Evolutionary conservation across 2,329 filamentous ascomycete genomes (phyloP).

Genomic region (Phialophora expanda): DNA sequence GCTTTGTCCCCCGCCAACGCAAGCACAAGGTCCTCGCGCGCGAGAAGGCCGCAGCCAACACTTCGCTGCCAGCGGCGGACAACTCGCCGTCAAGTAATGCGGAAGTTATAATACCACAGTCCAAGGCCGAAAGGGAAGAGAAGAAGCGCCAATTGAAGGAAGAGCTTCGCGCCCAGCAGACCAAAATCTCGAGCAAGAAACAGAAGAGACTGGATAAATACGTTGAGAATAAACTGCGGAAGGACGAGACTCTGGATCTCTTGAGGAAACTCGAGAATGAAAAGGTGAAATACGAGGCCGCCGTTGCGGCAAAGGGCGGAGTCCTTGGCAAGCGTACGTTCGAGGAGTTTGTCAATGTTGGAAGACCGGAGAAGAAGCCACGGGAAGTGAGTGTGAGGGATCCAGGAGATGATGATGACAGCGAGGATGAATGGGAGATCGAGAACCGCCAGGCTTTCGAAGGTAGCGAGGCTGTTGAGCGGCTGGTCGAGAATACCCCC

Average conservation of each 20-base stretch:
- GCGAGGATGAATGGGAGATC: conserved; percentile 40
- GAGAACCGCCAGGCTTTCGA: conserved; percentile 42
- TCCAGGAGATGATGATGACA: conserved; percentile 32
- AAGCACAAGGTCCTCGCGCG: conserved; percentile 59
- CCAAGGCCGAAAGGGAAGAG: conserved; percentile 60
- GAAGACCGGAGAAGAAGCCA: conserved; percentile 2
- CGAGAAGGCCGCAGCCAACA: conserved; percentile 30
- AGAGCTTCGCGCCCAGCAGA: conserved; percentile 59
- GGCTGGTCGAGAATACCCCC: neutral
- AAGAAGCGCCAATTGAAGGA: conserved; percentile 59
- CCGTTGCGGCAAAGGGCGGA: conserved; percentile 69
- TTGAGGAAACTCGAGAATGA: conserved; percentile 84
- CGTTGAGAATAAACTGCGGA: conserved; percentile 87
- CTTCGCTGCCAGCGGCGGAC: conserved; percentile 3
- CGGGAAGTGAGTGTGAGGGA: neutral
- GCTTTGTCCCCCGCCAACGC: conserved; percentile 61
- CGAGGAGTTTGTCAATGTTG: conserved; percentile 59
- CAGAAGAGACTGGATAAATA: conserved; percentile 72
- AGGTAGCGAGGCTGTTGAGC: neutral
- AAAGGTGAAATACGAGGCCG: conserved; percentile 76
- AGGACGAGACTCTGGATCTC: conserved; percentile 86
- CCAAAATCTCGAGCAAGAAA: conserved; percentile 67
- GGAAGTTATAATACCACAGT: conserved; percentile 31
- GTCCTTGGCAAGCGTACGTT: conserved; percentile 72
- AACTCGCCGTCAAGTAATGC: conserved; percentile 22